phyloP scores from a whole-genome alignment of 2,329 filamentous ascomycete genomes.

The Dryadomyces quercus-mongolicae region DNA sequence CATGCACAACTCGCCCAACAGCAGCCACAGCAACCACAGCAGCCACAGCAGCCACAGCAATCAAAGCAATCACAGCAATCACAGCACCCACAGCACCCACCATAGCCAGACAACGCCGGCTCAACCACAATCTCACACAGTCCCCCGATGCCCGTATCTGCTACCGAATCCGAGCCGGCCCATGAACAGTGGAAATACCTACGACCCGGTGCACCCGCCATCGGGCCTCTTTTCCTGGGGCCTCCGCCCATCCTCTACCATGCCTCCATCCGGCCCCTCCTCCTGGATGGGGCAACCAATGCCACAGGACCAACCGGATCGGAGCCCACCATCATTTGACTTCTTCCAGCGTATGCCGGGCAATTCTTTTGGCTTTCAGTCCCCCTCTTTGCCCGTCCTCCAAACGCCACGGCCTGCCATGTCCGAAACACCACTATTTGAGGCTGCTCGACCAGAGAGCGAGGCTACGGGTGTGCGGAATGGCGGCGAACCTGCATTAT shows the following conservation, averaged over 20 bases:
- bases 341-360: neutral
- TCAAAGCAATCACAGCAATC: neutral
- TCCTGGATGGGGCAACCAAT: neutral
- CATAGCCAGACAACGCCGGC: no score
- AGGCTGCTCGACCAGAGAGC: neutral
- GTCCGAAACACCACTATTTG: neutral
- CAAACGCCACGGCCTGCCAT: neutral
- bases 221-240: neutral
- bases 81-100: neutral
- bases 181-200: neutral
- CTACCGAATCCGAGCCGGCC: neutral
- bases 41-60: neutral
- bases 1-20: constrained; percentile 14
- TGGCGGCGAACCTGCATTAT: neutral
- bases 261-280: neutral
- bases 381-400: neutral
- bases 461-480: neutral
- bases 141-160: constrained; percentile 1
- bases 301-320: neutral
- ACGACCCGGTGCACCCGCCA: constrained; percentile 9
- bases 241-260: neutral
- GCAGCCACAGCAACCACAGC: neutral
- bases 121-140: no score
- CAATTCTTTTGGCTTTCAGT: neutral
- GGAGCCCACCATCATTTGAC: neutral